Conservation (phyloP, 345 rosid genomes). For the Gossypium australe region DNA sequence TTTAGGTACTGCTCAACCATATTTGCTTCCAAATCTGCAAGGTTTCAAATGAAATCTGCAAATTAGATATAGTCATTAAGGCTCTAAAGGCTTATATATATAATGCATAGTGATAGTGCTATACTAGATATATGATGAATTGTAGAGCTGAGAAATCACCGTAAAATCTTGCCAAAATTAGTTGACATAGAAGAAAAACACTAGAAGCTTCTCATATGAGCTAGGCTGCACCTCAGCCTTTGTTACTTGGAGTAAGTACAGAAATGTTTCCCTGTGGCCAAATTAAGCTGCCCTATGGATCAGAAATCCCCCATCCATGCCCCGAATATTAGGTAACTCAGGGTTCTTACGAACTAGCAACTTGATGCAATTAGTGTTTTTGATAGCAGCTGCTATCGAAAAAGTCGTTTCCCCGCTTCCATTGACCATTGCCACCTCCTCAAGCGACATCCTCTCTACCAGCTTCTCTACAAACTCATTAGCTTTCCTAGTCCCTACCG, state of each 20-base stretch:
- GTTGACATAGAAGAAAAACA: background rate
- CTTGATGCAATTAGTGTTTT: background rate
- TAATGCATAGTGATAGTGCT: too few species aligned
- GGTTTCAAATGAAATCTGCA: background rate
- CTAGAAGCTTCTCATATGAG: background rate
- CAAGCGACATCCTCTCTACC: background rate
- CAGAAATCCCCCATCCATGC: background rate
- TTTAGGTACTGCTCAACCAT: background rate
- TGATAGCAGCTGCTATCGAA: background rate
- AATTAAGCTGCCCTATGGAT: conserved; percentile 1
- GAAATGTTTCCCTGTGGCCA: conserved; percentile 1
- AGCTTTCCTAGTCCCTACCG: background rate
- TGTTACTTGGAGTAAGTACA: background rate
- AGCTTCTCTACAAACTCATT: conserved; percentile 5
- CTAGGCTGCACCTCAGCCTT: background rate
- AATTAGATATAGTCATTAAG: background rate
- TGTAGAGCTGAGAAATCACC: background rate
- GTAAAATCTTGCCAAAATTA: background rate
- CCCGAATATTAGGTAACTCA: background rate
- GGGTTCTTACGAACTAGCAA: background rate
- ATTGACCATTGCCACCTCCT: background rate
- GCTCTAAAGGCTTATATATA: too few species aligned
- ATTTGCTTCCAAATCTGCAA: background rate
- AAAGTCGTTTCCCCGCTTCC: background rate
- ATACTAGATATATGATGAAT: too few species aligned